Conservation (phyloP, 2,329 filamentous ascomycete genomes). For the Torrubiellomyces zombiae region DNA sequence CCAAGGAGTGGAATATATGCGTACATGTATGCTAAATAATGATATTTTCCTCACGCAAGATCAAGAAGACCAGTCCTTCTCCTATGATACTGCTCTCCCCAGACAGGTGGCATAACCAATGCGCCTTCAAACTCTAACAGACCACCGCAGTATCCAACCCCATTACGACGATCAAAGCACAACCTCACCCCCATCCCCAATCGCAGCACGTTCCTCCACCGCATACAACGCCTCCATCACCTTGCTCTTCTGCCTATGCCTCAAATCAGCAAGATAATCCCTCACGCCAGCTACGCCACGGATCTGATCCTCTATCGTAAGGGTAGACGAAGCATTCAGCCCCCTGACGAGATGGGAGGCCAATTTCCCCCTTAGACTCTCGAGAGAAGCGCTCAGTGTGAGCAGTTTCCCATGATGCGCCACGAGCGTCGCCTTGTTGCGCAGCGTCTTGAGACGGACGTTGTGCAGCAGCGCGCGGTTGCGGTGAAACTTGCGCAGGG, state of each 20-base stretch:
- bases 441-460: constrained; percentile 67
- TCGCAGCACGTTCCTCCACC: too few relatives aligned
- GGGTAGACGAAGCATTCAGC: constrained; percentile 46
- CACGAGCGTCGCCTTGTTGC: constrained; percentile 73
- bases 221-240: constrained; percentile 53
- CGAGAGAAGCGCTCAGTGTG: constrained; percentile 71
- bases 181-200: background rate
- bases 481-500: constrained; percentile 80
- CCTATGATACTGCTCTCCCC: too few relatives aligned
- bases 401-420: constrained; percentile 75
- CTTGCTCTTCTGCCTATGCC: constrained; percentile 67
- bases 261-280: constrained; percentile 55
- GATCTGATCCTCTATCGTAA: constrained; percentile 75
- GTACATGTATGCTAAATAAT: too few relatives aligned
- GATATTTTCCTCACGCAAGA: too few relatives aligned
- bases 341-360: constrained; percentile 69
- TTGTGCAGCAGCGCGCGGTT: constrained; percentile 67
- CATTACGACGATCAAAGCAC: background rate
- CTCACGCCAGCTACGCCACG: constrained; percentile 66
- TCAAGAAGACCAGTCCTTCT: too few relatives aligned
- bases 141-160: too few relatives aligned
- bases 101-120: too few relatives aligned
- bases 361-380: constrained; percentile 67
- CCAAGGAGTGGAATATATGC: too few relatives aligned
- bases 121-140: too few relatives aligned